A percentile compares a stretch with the other conserved stretches of the same genome.
Evolutionary conservation across 345 rosid species (phyloP).

Genomic region (Citrus inodora): DNA sequence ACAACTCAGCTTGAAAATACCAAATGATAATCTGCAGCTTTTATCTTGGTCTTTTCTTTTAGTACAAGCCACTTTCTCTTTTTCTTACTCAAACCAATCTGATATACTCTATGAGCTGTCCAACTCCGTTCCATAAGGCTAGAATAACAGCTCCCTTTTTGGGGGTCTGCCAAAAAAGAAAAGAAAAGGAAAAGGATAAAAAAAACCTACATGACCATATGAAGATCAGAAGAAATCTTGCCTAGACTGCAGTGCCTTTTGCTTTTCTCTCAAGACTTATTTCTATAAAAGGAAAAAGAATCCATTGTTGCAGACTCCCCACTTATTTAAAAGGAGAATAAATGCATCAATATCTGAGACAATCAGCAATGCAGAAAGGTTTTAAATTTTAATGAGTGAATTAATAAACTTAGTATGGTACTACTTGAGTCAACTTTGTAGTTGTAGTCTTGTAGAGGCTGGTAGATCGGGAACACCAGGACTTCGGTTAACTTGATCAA

Average conservation of each 20-base stretch:
- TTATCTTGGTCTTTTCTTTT: constrained; percentile 12
- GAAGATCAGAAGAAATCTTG: constrained; percentile 21
- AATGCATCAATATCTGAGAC: constrained; percentile 19
- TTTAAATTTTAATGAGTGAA: constrained; percentile 29
- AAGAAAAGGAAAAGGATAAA: background rate
- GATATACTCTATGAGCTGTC: constrained; percentile 9
- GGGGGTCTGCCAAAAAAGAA: background rate
- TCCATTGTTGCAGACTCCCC: constrained; percentile 21
- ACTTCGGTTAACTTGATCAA: background rate
- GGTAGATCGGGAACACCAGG: constrained; percentile 23
- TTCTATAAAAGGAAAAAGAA: constrained; percentile 20
- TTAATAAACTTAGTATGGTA: constrained; percentile 16
- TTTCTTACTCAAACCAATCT: constrained; percentile 12
- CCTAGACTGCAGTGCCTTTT: constrained; percentile 34
- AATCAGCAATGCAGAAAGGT: constrained; percentile 20
- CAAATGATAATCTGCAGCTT: constrained; percentile 2
- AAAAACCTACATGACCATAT: constrained; percentile 10
- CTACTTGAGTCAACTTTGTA: constrained; percentile 25
- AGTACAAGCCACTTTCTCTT: constrained; percentile 15
- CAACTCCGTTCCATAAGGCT: background rate
- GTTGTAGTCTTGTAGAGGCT: constrained; percentile 12
- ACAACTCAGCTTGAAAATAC: constrained; percentile 25
- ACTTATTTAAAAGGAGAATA: constrained; percentile 8
- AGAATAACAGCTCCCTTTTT: constrained; percentile 14
- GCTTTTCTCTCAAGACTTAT: constrained; percentile 6